Evolutionary conservation across 2,329 filamentous ascomycete genomes (phyloP).

Genomic region (Cladosporium colombiae): DNA sequence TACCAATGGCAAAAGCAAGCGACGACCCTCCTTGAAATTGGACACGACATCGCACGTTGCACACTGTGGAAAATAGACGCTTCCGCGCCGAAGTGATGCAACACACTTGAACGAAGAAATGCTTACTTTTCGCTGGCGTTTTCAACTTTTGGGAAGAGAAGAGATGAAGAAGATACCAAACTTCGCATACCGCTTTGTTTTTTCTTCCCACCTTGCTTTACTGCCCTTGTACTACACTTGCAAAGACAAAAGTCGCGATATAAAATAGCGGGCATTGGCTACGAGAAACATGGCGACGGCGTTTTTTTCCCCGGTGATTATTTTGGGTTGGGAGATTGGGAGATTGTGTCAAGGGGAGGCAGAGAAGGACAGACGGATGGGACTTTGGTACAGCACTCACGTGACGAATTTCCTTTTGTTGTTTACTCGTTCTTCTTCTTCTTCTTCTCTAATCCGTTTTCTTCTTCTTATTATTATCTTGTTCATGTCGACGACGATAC

Average conservation of each 20-base stretch:
- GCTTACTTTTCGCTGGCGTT: not conserved
- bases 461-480: not conserved
- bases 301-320: not conserved
- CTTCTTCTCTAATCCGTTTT: not conserved
- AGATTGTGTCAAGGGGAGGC: not conserved
- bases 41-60: not conserved
- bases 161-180: conserved; percentile 7
- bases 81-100: not conserved
- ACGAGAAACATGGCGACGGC: conserved; percentile 10
- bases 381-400: not conserved
- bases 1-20: not conserved
- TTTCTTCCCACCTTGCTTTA: not conserved
- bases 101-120: not conserved
- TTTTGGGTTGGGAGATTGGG: not conserved
- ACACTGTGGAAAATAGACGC: not conserved
- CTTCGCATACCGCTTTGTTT: not conserved
- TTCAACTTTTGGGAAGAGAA: not conserved
- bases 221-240: not conserved
- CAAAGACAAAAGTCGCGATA: not conserved
- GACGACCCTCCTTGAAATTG: not conserved
- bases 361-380: not conserved
- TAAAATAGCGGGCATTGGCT: not conserved
- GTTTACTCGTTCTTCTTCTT: not conserved
- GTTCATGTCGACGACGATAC: not conserved
- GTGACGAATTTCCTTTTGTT: conserved; percentile 14